Evolutionary conservation across 2,329 filamentous ascomycete species (phyloP).

Genomic region (Epicoccum nigrum): DNA sequence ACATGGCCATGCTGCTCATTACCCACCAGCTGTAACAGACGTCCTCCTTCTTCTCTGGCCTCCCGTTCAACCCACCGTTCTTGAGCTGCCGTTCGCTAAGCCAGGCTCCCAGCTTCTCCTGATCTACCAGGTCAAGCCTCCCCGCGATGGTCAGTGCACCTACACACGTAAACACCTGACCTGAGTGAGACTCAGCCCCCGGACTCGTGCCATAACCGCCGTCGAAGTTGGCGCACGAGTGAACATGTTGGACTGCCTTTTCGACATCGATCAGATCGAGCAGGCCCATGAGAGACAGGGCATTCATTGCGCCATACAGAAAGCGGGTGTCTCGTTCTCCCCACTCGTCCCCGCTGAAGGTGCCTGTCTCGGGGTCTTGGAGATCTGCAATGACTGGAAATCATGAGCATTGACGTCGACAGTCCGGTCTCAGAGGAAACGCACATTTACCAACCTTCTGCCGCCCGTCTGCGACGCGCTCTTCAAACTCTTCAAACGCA

Average conservation of each 20-base stretch:
- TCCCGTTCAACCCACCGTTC: slow-evolving; percentile 87
- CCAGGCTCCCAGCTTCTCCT: slow-evolving; percentile 84
- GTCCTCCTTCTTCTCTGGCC: slow-evolving; percentile 94
- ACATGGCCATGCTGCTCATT: slow-evolving; percentile 86
- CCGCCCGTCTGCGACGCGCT: slow-evolving; percentile 69
- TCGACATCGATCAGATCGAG: slow-evolving; percentile 76
- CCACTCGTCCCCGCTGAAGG: slow-evolving; percentile 94
- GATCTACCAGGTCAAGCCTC: slow-evolving; percentile 80
- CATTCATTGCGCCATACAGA: slow-evolving; percentile 87
- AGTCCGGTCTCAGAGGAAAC: slow-evolving; percentile 45
- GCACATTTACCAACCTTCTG: slow-evolving; percentile 79
- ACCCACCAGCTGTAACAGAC: slow-evolving; percentile 99
- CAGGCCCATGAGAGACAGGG: slow-evolving; percentile 80
- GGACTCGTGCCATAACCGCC: slow-evolving; percentile 90
- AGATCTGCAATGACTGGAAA: slow-evolving; percentile 74
- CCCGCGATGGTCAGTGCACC: slow-evolving; percentile 84
- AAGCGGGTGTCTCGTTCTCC: slow-evolving; percentile 96
- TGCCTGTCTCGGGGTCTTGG: slow-evolving; percentile 81
- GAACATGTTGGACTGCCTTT: slow-evolving; percentile 79
- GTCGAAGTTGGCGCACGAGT: slow-evolving; percentile 88
- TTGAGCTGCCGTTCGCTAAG: slow-evolving; percentile 90
- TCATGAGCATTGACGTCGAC: slow-evolving; percentile 29
- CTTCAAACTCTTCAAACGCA: slow-evolving; percentile 82
- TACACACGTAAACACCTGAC: slow-evolving; percentile 94
- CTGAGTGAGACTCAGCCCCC: slow-evolving; percentile 91